Base-by-base conservation (phyloP, 1,284 basidiomycete genomes). In the Inonotus hispidus region DNA sequence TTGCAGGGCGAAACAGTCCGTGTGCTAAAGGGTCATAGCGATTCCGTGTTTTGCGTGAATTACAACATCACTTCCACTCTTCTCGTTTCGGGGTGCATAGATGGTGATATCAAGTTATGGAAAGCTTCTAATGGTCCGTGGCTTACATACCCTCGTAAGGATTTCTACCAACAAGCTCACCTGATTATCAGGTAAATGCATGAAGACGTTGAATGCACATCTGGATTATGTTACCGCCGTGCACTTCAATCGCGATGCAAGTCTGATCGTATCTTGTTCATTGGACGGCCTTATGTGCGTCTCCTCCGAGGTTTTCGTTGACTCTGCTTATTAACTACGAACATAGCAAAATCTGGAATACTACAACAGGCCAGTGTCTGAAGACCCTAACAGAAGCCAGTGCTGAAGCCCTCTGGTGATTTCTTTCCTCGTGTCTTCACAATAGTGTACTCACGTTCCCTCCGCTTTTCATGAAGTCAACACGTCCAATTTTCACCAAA, bases 161-260 rank as follows among this genome's bases (percentile, higher is more conserved):
- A 11, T 6, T 14, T 11, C 3, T 14, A 35, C 6, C 21, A 29
- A 16, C 19, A n/a, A 14, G 32, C 35, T 32, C 8, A n/a, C 21
- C 19, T 16, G 29, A 19, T 3, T 32, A 27, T 46, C 13, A 87
- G 93, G 92, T 10, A 89, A 83, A 72, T 90, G 86, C 65, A 79
- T 92, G 71, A 89, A 91, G 71, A 90, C 87, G 0, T 71, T 98
- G 35, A 90, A 94, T 54, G 97, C 94, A 0, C 96, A 99, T 73
- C 81, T 93, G 25, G 97, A 99, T 73, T 95, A 93, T 61, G 93
- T 99, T 13, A 95, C 93, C 37, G 89, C 90, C 3, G 92, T 98
- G 0, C 90, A 92, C 67, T 99, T 98, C 76, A 98, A 95, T 72
- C 74, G 87, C 64, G 96, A 98, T 68, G 93, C 94, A 0, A 89